Conservation (phyloP, 2,329 filamentous ascomycete species). For the Simplicillium aogashimaense region DNA sequence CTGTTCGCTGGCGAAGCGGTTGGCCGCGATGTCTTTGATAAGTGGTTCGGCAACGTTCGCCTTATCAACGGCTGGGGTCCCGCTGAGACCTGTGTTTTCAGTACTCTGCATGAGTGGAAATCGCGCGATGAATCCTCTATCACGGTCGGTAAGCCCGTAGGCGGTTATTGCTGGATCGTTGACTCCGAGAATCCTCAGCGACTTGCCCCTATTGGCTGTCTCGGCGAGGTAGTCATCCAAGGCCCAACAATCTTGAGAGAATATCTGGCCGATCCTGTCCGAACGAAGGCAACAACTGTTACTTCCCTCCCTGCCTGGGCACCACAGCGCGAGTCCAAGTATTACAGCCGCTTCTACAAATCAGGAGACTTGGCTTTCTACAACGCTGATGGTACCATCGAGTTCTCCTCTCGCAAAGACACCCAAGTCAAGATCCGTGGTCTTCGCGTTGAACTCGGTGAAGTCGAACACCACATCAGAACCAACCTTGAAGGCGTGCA, state of each 20-base stretch:
- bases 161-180: slow-evolving; percentile 3
- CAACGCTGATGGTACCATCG: slow-evolving; percentile 22
- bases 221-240: slow-evolving; percentile 12
- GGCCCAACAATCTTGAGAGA: slow-evolving; percentile 8
- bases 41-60: not conserved
- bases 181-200: slow-evolving; percentile 2
- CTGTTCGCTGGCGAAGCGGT: slow-evolving; percentile 1
- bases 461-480: slow-evolving; percentile 9
- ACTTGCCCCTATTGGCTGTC: slow-evolving; percentile 7
- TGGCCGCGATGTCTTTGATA: not conserved
- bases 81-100: not conserved
- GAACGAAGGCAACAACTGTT: slow-evolving; percentile 13
- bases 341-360: slow-evolving; percentile 10
- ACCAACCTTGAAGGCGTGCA: not conserved
- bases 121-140: not conserved
- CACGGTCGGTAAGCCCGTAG: slow-evolving; percentile 6
- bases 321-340: not conserved
- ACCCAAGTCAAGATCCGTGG: slow-evolving; percentile 47
- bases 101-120: not conserved
- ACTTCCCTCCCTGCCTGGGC: slow-evolving; percentile 1
- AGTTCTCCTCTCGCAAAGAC: slow-evolving; percentile 39
- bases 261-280: slow-evolving; percentile 6
- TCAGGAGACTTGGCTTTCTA: slow-evolving; percentile 15
- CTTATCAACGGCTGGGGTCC: slow-evolving; percentile 6
- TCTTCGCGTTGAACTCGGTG: slow-evolving; percentile 35